Conservation (phyloP, 2,329 filamentous ascomycete genomes). For the Cytospora paraplurivora region DNA sequence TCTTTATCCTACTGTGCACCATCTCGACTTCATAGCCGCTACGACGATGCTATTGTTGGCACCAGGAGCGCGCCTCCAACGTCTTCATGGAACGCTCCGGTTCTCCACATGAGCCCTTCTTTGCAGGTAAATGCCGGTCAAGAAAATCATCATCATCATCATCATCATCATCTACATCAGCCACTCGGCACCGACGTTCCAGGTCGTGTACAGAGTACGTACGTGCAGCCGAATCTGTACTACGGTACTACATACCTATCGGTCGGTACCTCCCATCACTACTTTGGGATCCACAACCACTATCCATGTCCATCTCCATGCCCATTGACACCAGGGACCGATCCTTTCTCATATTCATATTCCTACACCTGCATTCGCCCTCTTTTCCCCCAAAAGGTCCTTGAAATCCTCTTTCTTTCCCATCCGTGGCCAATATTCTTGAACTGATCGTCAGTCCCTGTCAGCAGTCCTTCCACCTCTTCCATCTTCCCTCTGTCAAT, state of each 20-base stretch:
- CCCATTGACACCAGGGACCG: slow-evolving; percentile 21
- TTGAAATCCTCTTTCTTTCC: slow-evolving; percentile 21
- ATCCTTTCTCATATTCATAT: slow-evolving; percentile 29
- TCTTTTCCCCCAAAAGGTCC: slow-evolving; percentile 12
- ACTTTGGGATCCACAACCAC: slow-evolving; percentile 25
- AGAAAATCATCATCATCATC: neutral
- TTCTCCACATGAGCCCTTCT: slow-evolving; percentile 6
- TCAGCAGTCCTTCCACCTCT: slow-evolving; percentile 21
- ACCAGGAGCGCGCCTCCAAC: slow-evolving; percentile 16
- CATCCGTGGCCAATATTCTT: slow-evolving; percentile 1
- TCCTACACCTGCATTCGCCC: slow-evolving; percentile 26
- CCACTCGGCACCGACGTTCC: neutral
- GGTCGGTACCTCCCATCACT: too few relatives aligned
- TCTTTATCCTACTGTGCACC: slow-evolving; percentile 7
- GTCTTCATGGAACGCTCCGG: slow-evolving; percentile 1
- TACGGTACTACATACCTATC: neutral
- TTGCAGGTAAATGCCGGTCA: slow-evolving; percentile 1
- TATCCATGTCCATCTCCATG: slow-evolving; percentile 15
- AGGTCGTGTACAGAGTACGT: slow-evolving; percentile 2
- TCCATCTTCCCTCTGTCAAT: slow-evolving; percentile 9
- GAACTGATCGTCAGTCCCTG: slow-evolving; percentile 17
- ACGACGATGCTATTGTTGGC: slow-evolving; percentile 23
- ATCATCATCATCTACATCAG: slow-evolving; percentile 12
- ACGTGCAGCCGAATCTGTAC: slow-evolving; percentile 28
- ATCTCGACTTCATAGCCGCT: slow-evolving; percentile 11